Base-by-base conservation (phyloP, 345 rosid genomes). In the Murraya koenigii region DNA sequence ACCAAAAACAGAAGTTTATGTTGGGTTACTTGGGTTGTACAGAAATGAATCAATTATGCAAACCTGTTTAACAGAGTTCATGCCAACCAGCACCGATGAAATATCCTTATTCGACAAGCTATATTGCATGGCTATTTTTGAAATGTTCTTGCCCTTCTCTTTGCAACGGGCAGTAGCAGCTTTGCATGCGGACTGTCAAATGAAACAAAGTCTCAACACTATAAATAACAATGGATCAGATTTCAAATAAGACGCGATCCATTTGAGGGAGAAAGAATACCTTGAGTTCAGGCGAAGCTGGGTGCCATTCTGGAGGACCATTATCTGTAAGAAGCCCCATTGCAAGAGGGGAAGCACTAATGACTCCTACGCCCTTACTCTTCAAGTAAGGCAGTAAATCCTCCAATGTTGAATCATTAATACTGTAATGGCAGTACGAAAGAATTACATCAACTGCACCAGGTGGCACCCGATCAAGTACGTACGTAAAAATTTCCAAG, bases 301-400 rank as follows among this genome's bases (percentile, higher is more conserved):
- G 99, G 80, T 96, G 99, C 97, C 99, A 94, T 69, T 91, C 97
- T 22, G 99, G 99, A 32, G 95, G 94, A 69, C 99, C 99, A 70
- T 82, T 87, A 71, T 91, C 97, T 0, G 97, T 94, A 23, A 92
- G 93, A 14, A 94, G 94, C 75, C 97, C 95, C 99, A 94, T 94
- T 25, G 98, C 82, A 64, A 96, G 90, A 2, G 98, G 99, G 22
- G 98, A 88, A 69, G 99, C 98, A 78, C 85, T 90, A 60, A 96
- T 94, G 72, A 92, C 86, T 30, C 97, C 98, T 0, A 94, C 89
- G 65, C 90, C 95, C 86, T 96, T 94, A 82, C 85, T 84, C 86
- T 90, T 89, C 88, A 92, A 83, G 86, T 94, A 94, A 28, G 98
- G 98, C 77, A 96, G 58, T 49, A 96, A 81, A 86, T 92, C 98